Base-by-base conservation (phyloP, 345 rosid species). In the Gossypium ekmanianum region DNA sequence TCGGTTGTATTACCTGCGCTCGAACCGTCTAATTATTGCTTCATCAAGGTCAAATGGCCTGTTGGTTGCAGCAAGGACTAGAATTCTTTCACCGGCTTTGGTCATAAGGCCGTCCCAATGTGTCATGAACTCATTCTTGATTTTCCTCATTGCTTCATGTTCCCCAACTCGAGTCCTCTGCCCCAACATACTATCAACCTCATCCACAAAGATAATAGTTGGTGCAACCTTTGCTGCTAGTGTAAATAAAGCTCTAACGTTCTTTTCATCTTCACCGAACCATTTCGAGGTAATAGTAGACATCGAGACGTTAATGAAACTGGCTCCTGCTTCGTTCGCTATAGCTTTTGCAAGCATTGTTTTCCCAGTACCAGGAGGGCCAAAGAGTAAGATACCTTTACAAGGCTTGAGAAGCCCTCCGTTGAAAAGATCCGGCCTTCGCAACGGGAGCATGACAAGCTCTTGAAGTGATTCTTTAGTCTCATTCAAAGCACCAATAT, bases 81-180 rank as follows among this genome's bases (percentile, higher is more conserved):
- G 91, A 79, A 96, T 93, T 65, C 90, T 79, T 72, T 92, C 94
- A 13, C 94, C 95, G 0, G 93, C 43, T 80, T 92, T 96, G 54
- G 97, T 89, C 90, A 93, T 76, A 58, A 96, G 84, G n/a, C 98
- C 99, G 82, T 96, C 99, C 99, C 99, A 96, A 79, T 93, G 99
- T 0, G 97, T 78, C 99, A 93, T 96, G 87, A 96, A 96, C 85
- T 95, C 98, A n/a, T 95, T 95, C 82, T 95, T 93, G 48, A 93
- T 95, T 87, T 91, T 95, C 61, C 97, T 81, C 99, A 93, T 96
- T 16, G 99, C 98, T 85, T 95, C 98, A 74, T 95, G 99, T 85
- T 95, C 99, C 59, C 98, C 97, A 72, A 88, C 88, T 80, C 98
- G 84, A 22, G 97, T 90, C 62, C 97, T 84, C 82, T 96, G 99